phyloP scores from a whole-genome alignment of 2,329 filamentous ascomycete genomes.

The Torrubiellomyces zombiae region DNA sequence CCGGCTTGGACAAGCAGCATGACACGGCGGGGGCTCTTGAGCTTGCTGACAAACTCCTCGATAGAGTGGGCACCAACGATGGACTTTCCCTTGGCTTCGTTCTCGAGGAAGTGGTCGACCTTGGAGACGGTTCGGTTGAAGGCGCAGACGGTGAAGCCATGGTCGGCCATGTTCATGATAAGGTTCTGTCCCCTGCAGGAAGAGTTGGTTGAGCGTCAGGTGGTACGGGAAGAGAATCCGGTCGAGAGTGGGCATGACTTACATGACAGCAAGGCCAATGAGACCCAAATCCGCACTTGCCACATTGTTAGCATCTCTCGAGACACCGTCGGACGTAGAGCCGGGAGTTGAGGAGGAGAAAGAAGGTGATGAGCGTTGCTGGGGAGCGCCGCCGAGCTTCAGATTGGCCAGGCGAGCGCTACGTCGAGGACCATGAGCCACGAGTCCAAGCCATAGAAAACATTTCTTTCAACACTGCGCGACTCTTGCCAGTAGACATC shows the following conservation, averaged over 20 bases:
- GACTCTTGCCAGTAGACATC: no score
- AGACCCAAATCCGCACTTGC: conserved; percentile 76
- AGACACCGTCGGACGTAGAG: conserved; percentile 11
- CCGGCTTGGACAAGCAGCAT: conserved; percentile 99
- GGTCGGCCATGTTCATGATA: conserved; percentile 78
- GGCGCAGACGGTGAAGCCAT: conserved; percentile 91
- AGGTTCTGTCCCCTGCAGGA: conserved; percentile 56
- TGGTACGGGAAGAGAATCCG: conserved; percentile 4
- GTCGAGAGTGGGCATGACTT: conserved; percentile 20
- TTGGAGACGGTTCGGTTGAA: conserved; percentile 98
- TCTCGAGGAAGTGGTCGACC: conserved; percentile 84
- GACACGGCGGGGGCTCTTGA: conserved; percentile 91
- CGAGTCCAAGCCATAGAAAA: conserved; percentile 6
- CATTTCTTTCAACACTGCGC: no score
- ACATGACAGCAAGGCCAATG: conserved; percentile 85
- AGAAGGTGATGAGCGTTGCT: conserved; percentile 21
- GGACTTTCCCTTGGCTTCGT: conserved; percentile 90
- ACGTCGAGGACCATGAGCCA: conserved; percentile 22
- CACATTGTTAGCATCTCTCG: conserved; percentile 37
- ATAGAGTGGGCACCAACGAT: conserved; percentile 86
- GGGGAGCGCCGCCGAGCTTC: conserved; percentile 47
- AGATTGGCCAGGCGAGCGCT: conserved; percentile 63
- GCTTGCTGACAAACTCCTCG: conserved; percentile 89
- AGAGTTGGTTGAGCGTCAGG: conserved; percentile 3
- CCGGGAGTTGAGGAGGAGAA: conserved; percentile 13